Percentiles rank a stretch among this genome's conserved stretches.
Conservation (phyloP, 495 filamentous ascomycete genomes). For the Talaromyces ruber region DNA sequence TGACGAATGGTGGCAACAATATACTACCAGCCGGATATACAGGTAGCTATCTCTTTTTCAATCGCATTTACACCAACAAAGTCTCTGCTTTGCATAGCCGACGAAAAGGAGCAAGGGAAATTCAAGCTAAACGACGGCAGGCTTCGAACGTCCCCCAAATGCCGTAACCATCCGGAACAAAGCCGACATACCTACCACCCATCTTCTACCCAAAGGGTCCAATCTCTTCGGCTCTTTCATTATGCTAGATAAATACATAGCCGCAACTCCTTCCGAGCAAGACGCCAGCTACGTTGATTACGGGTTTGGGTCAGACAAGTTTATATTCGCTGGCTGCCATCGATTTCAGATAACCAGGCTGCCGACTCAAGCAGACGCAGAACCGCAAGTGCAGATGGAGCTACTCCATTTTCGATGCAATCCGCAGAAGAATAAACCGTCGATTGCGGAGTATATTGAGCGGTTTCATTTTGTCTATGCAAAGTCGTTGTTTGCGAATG, state of each 20-base stretch:
- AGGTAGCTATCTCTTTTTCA: neutral
- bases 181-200: slow-evolving; percentile 3
- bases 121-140: neutral
- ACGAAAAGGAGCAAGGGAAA: neutral
- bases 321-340: slow-evolving; percentile 13
- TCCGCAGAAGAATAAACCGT: slow-evolving; percentile 10
- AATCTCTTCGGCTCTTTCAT: slow-evolving; percentile 12
- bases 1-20: slow-evolving; percentile 7
- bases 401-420: slow-evolving; percentile 13
- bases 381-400: slow-evolving; percentile 9
- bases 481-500: slow-evolving; percentile 14
- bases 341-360: slow-evolving; percentile 12
- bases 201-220: slow-evolving; percentile 9
- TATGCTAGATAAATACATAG: slow-evolving; percentile 12
- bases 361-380: neutral
- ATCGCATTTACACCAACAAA: too few species aligned
- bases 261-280: neutral
- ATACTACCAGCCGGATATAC: slow-evolving; percentile 11
- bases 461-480: slow-evolving; percentile 14
- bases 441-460: slow-evolving; percentile 3
- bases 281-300: slow-evolving; percentile 13
- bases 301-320: slow-evolving; percentile 15
- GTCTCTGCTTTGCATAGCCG: neutral
- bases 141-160: slow-evolving; percentile 1
- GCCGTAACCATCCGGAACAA: slow-evolving; percentile 9